Evolutionary conservation across 2,329 filamentous ascomycete genomes (phyloP).

Genomic region (Hypoxylon sp.): DNA sequence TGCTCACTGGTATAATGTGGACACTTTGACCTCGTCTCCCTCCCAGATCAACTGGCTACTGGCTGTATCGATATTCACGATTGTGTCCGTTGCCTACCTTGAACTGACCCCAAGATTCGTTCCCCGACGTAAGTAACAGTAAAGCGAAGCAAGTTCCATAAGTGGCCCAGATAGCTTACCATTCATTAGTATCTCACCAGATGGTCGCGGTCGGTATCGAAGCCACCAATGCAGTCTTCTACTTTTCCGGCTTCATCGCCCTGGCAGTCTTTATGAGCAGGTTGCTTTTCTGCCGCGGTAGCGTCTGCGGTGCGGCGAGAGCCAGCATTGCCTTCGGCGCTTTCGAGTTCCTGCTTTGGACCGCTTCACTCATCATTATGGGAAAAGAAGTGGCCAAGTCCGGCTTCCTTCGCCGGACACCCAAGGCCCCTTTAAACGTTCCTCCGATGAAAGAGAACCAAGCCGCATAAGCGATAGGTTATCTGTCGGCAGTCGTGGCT

Average conservation of each 20-base stretch:
- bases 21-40: conserved; percentile 69
- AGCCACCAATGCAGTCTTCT: conserved; percentile 67
- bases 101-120: conserved; percentile 64
- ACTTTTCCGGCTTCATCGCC: conserved; percentile 72
- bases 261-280: conserved; percentile 69
- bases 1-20: conserved; percentile 70
- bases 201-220: conserved; percentile 66
- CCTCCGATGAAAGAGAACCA: conserved; percentile 59
- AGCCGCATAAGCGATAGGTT: conserved; percentile 49
- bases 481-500: conserved; percentile 45
- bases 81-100: conserved; percentile 69
- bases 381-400: conserved; percentile 64
- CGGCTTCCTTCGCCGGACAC: conserved; percentile 48
- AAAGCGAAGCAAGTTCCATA: not conserved
- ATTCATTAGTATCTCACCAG: conserved; percentile 63
- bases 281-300: conserved; percentile 70
- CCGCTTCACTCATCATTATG: conserved; percentile 62
- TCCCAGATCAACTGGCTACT: conserved; percentile 71
- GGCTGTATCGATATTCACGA: conserved; percentile 67
- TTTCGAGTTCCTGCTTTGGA: conserved; percentile 69
- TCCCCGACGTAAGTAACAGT: conserved; percentile 56
- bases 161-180: conserved; percentile 9
- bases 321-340: conserved; percentile 69
- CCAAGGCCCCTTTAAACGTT: conserved; percentile 49
- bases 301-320: conserved; percentile 69